Conservation (phyloP, 2,329 filamentous ascomycete species). For the Sporothrix luriei region DNA sequence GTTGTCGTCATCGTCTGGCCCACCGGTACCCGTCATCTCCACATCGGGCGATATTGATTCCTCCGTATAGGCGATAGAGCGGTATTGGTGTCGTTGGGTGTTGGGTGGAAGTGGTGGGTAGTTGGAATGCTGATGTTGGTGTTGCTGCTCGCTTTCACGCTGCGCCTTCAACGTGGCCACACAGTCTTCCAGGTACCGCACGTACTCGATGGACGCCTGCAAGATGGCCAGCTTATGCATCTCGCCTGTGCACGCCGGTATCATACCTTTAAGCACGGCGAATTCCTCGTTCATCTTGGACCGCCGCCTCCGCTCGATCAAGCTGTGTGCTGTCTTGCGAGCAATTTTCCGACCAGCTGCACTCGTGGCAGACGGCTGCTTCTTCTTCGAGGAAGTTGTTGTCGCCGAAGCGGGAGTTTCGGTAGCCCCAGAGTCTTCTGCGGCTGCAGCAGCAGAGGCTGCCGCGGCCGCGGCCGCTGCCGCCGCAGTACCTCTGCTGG, state of each 20-base stretch:
- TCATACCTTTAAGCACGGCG: conserved; percentile 88
- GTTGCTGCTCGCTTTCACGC: conserved; percentile 43
- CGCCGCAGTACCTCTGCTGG: conserved; percentile 16
- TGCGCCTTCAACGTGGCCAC: conserved; percentile 74
- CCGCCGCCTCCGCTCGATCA: conserved; percentile 85
- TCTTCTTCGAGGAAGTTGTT: conserved; percentile 70
- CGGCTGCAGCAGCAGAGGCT: background rate
- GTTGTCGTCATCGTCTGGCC: background rate
- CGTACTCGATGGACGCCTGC: conserved; percentile 96
- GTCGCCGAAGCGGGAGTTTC: conserved; percentile 28
- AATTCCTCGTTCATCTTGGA: conserved; percentile 99
- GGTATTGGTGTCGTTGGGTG: conserved; percentile 38
- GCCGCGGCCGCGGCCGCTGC: background rate
- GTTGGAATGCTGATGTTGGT: conserved; percentile 29
- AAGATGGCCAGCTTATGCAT: conserved; percentile 98
- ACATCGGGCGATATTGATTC: conserved; percentile 51
- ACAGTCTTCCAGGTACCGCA: conserved; percentile 90
- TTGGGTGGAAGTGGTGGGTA: conserved; percentile 32
- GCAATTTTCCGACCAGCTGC: conserved; percentile 93
- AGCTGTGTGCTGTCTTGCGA: conserved; percentile 90
- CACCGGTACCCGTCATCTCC: conserved; percentile 61
- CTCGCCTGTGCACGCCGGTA: conserved; percentile 91
- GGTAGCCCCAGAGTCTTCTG: conserved; percentile 15
- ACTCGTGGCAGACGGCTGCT: conserved; percentile 73
- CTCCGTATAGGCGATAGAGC: conserved; percentile 43